A percentile compares a stretch with the other conserved stretches of the same genome.
These are phyloP conservation scores for Clitopilus hobsonii DNA, from an alignment of 768 basidiomycete species.

Conservation along the genomic window DNA sequence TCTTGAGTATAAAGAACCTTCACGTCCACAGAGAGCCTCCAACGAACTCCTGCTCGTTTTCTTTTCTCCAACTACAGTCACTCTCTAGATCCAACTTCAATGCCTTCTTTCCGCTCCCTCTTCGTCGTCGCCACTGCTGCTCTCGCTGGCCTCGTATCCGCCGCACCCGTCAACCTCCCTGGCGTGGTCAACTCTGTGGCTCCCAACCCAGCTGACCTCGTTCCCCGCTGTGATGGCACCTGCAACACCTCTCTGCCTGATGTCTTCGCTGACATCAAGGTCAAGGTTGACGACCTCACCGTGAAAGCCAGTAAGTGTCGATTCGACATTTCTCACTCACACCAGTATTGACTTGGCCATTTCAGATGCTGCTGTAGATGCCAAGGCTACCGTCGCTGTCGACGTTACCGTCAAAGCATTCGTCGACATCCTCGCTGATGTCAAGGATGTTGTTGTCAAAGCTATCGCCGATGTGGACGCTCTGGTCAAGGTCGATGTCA, in stretches of 20 bases:
- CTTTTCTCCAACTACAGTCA: not conserved
- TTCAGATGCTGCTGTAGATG: not conserved
- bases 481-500: not conserved
- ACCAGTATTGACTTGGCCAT: not conserved
- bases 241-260: not conserved
- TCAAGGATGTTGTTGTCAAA: conserved; percentile 2
- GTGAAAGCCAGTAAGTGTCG: not conserved
- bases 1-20: not conserved
- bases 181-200: not conserved
- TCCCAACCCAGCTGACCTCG: not conserved
- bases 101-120: conserved; percentile 17
- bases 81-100: conserved; percentile 5
- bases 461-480: conserved; percentile 4
- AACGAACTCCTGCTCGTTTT: not conserved
- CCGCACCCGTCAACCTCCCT: conserved; percentile 6
- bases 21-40: not conserved
- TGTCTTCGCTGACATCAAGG: not conserved
- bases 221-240: not conserved
- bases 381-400: not conserved
- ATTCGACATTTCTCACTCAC: not conserved
- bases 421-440: not conserved
- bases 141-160: conserved; percentile 13
- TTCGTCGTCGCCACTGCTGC: conserved; percentile 13
- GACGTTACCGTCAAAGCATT: not conserved
- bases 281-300: not conserved